Conservation (phyloP, 352 stramenopile species). For the Vaucheria bursata region DNA sequence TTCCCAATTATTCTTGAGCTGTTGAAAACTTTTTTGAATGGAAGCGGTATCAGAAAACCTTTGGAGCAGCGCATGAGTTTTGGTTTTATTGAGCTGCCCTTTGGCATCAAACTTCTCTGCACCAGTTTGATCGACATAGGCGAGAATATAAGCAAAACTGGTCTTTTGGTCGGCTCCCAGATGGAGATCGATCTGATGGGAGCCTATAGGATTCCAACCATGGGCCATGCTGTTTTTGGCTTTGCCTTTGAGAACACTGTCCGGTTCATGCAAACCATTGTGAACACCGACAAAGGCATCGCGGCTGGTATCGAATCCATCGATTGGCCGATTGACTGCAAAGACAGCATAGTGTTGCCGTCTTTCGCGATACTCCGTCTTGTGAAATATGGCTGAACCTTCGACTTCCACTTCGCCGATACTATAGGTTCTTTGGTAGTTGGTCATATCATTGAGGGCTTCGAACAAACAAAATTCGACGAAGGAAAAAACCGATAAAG, state of each 20-base stretch:
- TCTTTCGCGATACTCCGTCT: background rate
- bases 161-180: background rate
- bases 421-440: background rate
- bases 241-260: background rate
- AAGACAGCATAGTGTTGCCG: background rate
- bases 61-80: background rate
- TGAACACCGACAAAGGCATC: background rate
- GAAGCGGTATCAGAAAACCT: background rate
- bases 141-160: background rate
- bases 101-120: background rate
- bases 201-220: background rate
- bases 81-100: background rate
- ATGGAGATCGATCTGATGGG: background rate
- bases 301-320: background rate
- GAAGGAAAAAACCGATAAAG: background rate
- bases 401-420: conserved; percentile 4
- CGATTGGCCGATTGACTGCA: background rate
- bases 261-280: background rate
- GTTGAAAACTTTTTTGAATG: background rate
- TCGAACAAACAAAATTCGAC: background rate
- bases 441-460: conserved; percentile 1
- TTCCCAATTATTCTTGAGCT: background rate
- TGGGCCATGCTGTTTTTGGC: background rate
- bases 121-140: background rate
- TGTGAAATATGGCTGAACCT: background rate